These are phyloP conservation scores for Aspergillus olivimuriae DNA, from an alignment of 495 filamentous ascomycete genomes.

Conservation along the genomic window DNA sequence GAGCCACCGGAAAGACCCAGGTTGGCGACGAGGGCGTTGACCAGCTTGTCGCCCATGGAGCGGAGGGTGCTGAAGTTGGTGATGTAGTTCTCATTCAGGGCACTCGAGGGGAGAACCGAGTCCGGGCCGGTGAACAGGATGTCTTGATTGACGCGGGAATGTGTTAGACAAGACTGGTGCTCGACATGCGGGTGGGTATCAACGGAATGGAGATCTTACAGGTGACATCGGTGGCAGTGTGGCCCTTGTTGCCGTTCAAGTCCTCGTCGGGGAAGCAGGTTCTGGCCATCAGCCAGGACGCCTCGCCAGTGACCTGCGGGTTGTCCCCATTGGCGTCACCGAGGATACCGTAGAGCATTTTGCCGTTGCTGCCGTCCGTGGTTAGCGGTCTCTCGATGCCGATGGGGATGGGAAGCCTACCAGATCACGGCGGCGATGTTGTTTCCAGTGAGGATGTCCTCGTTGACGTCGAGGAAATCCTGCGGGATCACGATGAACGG, in stretches of 20 bases:
- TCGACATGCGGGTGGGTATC: background rate
- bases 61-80: slow-evolving; percentile 30
- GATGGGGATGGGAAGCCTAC: slow-evolving; percentile 7
- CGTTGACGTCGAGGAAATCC: slow-evolving; percentile 20
- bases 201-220: slow-evolving; percentile 15
- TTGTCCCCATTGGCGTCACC: slow-evolving; percentile 30
- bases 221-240: slow-evolving; percentile 25
- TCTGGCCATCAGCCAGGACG: slow-evolving; percentile 34
- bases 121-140: slow-evolving; percentile 30
- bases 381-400: background rate
- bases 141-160: slow-evolving; percentile 4
- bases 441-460: slow-evolving; percentile 22
- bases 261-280: slow-evolving; percentile 33
- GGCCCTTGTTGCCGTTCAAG: slow-evolving; percentile 27
- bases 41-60: slow-evolving; percentile 26
- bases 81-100: slow-evolving; percentile 28
- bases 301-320: slow-evolving; percentile 32
- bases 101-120: slow-evolving; percentile 23
- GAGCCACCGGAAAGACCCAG: slow-evolving; percentile 9
- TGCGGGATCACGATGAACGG: slow-evolving; percentile 35
- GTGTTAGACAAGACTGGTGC: background rate
- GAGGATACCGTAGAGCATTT: slow-evolving; percentile 37
- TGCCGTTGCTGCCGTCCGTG: slow-evolving; percentile 17
- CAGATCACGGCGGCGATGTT: slow-evolving; percentile 36
- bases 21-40: slow-evolving; percentile 29